Base-by-base conservation (phyloP, 257 asterid species). In the Solanum tarijense region DNA sequence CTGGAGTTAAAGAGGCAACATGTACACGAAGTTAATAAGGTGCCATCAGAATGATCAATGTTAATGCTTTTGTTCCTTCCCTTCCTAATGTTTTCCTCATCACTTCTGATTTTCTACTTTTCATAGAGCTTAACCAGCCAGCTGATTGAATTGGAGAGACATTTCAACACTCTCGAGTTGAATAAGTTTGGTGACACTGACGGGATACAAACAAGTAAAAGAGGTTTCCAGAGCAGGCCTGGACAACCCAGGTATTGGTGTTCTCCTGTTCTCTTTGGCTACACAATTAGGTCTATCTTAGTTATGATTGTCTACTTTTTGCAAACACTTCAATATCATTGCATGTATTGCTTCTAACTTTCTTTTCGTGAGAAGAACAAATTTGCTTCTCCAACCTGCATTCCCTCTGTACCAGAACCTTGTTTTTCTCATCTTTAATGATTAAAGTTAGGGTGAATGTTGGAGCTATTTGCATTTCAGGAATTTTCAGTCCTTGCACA, bases 121-220 rank as follows among this genome's bases (percentile, higher is more conserved):
- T 34, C 25, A 31, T 92, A 96, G 98, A 98, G 92, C 84, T 88
- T 97, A 88, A 94, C 98, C 86, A 92, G 88, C 90, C 94, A 94
- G 91, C 92, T 97, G 93, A 93, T 96, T 90, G 97, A 95, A 88
- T 92, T 97, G 91, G 99, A 97, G 94, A 94, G 94, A 88, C 98
- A 97, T 92, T 96, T 97, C 86, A 97, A 97, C 83, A 86, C 94
- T 16, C 88, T 97, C 75, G 99, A 97, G 94, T 89, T 97, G 82
- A 94, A 91, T 86, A 95, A 89, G 89, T 96, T 94, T 88, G 99
- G 98, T 85, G 96, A 94, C 89, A 89, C 85, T 88, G 93, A 90
- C 36, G 91, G 90, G 85, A 83, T 73, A 38, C 92, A 87, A 88
- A 90, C 92, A 89, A 93, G 92, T 83, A 91, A 81, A 87, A 92